Percentiles rank a stretch among this genome's conserved stretches.
These are phyloP conservation scores for Geotrichum macrosporum DNA, from an alignment of 1,139 yeast species.

Conservation along the genomic window DNA sequence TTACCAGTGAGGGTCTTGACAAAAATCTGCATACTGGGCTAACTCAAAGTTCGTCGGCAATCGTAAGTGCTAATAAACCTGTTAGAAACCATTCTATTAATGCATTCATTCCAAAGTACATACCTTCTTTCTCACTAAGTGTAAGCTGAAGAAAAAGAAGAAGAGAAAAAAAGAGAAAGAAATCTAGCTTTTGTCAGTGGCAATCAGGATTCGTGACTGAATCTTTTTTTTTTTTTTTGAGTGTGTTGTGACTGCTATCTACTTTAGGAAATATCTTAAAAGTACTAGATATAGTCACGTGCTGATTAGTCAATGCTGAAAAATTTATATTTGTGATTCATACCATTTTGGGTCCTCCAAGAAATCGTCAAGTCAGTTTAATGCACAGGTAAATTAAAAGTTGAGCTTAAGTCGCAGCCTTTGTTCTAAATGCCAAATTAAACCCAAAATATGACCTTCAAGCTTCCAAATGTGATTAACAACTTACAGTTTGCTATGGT, in stretches of 20 bases:
- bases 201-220: neutral
- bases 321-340: no score
- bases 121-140: conserved; percentile 27
- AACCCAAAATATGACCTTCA: no score
- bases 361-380: no score
- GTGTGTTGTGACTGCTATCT: conserved; percentile 18
- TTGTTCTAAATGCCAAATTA: no score
- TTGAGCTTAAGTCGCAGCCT: no score
- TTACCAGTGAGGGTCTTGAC: conserved; percentile 98
- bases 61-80: conserved; percentile 20
- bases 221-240: no score
- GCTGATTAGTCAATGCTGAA: no score
- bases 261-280: neutral
- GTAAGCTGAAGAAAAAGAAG: conserved; percentile 18
- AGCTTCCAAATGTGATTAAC: no score
- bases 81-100: conserved; percentile 5
- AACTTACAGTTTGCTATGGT: no score
- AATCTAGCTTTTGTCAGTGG: neutral
- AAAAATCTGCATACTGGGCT: conserved; percentile 79
- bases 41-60: conserved; percentile 36
- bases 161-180: conserved; percentile 10
- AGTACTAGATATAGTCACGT: no score
- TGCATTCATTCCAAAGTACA: conserved; percentile 18
- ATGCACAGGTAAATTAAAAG: no score
- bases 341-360: no score